Percentiles rank a stretch among this genome's conserved stretches.
Conservation (phyloP, 768 basidiomycete species). For the Pleurotus tuber-regium region DNA sequence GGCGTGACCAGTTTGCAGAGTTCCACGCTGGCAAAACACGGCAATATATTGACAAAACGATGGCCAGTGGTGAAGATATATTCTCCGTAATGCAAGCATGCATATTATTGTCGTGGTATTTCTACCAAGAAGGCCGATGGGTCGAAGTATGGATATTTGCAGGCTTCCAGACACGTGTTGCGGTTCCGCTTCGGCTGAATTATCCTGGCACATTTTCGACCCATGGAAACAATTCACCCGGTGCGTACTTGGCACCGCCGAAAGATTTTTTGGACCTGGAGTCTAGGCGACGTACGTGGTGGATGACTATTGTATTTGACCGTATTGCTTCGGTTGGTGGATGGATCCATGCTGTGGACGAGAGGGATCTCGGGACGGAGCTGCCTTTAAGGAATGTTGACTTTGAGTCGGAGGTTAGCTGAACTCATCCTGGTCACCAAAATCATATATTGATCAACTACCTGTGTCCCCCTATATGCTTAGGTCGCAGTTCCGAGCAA, state of each 20-base stretch:
- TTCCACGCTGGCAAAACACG: constrained; percentile 87
- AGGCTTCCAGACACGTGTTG: constrained; percentile 79
- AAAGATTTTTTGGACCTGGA: constrained; percentile 75
- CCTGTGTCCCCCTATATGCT: neutral
- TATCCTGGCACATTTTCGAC: constrained; percentile 82
- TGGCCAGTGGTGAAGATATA: constrained; percentile 87
- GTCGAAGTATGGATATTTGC: constrained; percentile 93
- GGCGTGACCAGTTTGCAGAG: constrained; percentile 84
- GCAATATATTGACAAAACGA: constrained; percentile 83
- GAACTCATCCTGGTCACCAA: neutral
- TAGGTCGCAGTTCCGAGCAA: constrained; percentile 66
- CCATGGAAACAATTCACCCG: constrained; percentile 64
- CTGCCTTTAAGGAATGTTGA: constrained; percentile 73
- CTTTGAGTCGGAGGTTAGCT: constrained; percentile 69
- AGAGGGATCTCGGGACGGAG: constrained; percentile 82
- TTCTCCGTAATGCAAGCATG: constrained; percentile 88
- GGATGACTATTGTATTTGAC: constrained; percentile 88
- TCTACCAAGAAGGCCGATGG: constrained; percentile 87
- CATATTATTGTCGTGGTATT: constrained; percentile 85
- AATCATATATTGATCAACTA: constrained; percentile 14
- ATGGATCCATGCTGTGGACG: constrained; percentile 84
- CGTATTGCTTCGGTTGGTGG: constrained; percentile 79
- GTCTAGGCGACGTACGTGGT: constrained; percentile 81
- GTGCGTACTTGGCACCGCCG: constrained; percentile 79
- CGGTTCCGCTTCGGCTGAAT: constrained; percentile 78